Base-by-base conservation (phyloP, 2,329 filamentous ascomycete species). In the Lecanicillium sp. region DNA sequence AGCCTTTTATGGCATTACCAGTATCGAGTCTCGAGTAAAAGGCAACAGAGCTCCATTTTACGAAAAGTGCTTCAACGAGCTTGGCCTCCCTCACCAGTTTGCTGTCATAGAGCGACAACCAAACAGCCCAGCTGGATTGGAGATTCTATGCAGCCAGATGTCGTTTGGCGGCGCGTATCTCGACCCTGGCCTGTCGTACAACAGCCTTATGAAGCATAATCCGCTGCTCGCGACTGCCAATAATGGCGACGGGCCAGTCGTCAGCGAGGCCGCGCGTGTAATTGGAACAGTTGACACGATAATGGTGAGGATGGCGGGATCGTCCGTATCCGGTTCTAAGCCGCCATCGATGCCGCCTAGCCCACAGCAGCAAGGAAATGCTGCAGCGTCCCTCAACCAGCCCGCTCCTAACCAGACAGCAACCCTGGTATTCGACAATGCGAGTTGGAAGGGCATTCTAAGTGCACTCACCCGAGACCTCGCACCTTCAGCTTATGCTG, bases 201-300 rank as follows among this genome's bases (percentile, higher is more conserved):
- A 75, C 37, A 72, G 77, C 10, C 80, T 87, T 49, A 75, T 86
- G 27, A 78, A 78, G 15, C 64, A 70, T 36, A 76, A 70, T 53
- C 59, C 65, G 1, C 77, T 79, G 58, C 79, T 80, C 53, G 59
- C 71, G 5, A 67, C 67, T 3, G 58, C 78, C 17, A 75, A 76
- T 51, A 68, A 67, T 48, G 75, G 77, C 0, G 61, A 67, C 1
- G 77, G 77, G 0, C 78, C 79, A 1, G 68, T 74, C 1, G 68
- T 91, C 43, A 89, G 85, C 7, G 86, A 90, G 57, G 86, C 88
- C 8, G 87, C 86, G 32, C 77, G 81, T 2, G 81, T 83, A 2
- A 93, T 90, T 52, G 88, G 88, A 10, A 81, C 90, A 55, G 78
- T 93, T 30, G 88, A 94, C 61, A 93, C 87, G 0, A 87, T 94